phyloP scores from a whole-genome alignment of 106 monocot species.

The Triglochin maritima region DNA sequence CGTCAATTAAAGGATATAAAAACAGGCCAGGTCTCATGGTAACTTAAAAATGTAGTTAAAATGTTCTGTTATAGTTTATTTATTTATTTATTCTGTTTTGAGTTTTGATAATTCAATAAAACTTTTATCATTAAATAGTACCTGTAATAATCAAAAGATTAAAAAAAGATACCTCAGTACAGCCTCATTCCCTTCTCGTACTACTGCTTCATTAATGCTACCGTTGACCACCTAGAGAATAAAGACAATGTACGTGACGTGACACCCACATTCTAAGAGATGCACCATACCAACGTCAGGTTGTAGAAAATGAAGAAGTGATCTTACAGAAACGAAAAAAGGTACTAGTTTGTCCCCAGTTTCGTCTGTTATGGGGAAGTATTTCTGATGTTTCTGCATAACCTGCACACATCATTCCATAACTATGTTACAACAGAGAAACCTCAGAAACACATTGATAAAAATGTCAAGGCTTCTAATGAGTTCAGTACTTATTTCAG shows the following conservation, averaged over 20 bases:
- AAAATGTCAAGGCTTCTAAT: no score
- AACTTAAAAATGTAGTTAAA: neutral
- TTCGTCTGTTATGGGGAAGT: conserved; percentile 57
- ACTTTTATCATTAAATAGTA: neutral
- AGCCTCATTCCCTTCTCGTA: conserved; percentile 91
- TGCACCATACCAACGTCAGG: neutral
- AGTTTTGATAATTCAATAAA: neutral
- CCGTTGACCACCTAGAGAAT: conserved; percentile 84
- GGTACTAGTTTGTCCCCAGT: conserved; percentile 55
- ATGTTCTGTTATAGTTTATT: neutral
- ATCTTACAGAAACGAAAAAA: conserved; percentile 78
- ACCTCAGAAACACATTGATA: no score
- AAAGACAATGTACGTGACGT: conserved; percentile 5
- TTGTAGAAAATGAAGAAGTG: neutral
- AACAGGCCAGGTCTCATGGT: neutral
- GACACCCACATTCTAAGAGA: neutral
- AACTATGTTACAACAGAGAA: neutral
- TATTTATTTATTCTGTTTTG: neutral
- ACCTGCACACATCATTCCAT: conserved; percentile 37
- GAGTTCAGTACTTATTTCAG: no score
- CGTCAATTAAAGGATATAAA: neutral
- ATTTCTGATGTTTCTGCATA: conserved; percentile 97
- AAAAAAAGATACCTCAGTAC: conserved; percentile 53
- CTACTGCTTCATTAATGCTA: conserved; percentile 45
- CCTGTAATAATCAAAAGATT: neutral